Evolutionary conservation across 2,329 filamentous ascomycete genomes (phyloP), one percentile per base, ranked within the genome.

Genomic region (Aspergillus brasiliensis): DNA sequence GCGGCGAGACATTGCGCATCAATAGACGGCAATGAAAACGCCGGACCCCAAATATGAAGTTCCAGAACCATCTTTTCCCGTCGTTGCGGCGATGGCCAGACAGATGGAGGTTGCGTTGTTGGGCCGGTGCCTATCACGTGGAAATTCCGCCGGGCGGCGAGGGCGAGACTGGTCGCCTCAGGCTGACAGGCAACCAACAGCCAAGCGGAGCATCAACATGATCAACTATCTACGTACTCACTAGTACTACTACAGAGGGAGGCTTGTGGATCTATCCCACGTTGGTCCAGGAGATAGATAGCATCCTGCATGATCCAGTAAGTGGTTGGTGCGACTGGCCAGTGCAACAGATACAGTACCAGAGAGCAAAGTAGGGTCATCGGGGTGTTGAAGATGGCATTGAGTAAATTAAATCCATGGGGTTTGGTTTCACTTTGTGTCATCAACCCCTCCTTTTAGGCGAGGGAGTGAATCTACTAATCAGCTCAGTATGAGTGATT

Each of bases 1-100:
- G 89, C 83, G 27, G 93, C 93, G 62, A 96, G 86, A 73, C 93
- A 98, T 80, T 96, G 91, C 48, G 94, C 83, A 71, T 98, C 93
- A 69, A 98, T 90, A 46, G 95, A 98, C 13, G 94, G 89, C 47
- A 97, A 85, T 42, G 88, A 88, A 75, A 97, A 96, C 42, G 91
- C 93, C 57, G 92, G 88, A 52, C 93, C 93, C 89, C 93, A 96
- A 71, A 97, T 85, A 78, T 97, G 90, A 61, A 99, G 85, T 78
- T 94, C 86, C 51, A 92, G 78, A 64, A 86, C 81, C 81, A 84
- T 85, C 58, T 60, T 71, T 62, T 61, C 42, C 31, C 31, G 23
- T 10, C 31, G 8, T 54, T 44, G n/a, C 25, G 52, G 25, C 51
- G 38, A 55, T 46, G 52, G 23, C 23, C 42, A 23, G 23, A 21